These are phyloP conservation scores for Omphalea diandra DNA, from an alignment of 441 rosid species.

Conservation along the genomic window DNA sequence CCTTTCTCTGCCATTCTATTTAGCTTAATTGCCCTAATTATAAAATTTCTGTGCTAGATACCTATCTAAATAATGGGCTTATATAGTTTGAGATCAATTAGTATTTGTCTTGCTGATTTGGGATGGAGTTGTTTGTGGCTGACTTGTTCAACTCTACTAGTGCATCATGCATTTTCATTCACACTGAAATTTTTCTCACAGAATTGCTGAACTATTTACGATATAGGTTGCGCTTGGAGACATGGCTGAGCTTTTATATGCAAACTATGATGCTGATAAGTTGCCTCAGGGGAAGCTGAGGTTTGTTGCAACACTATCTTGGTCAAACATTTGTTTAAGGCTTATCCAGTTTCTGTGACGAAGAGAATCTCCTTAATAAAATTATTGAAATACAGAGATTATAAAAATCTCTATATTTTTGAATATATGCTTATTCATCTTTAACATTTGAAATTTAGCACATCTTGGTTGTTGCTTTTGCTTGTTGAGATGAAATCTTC, in stretches of 20 bases:
- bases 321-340: conserved; percentile 3
- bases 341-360: background rate
- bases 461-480: background rate
- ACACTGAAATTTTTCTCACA: conserved; percentile 2
- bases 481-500: background rate
- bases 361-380: conserved; percentile 1
- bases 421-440: background rate
- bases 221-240: conserved; percentile 88
- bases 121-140: background rate
- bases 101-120: background rate
- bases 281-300: conserved; percentile 79
- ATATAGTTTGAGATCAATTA: background rate
- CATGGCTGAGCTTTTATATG: conserved; percentile 67
- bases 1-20: background rate
- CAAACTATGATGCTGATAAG: conserved; percentile 67
- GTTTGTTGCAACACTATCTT: conserved; percentile 31
- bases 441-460: background rate
- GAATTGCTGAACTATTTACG: conserved; percentile 11
- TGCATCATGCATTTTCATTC: conserved; percentile 8
- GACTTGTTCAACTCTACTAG: background rate
- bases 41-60: conserved; percentile 10
- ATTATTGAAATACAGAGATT: background rate
- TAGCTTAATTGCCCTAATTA: background rate
- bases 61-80: background rate
- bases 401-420: background rate